Evolutionary conservation across 768 basidiomycete species (phyloP).

Genomic region (Tylopilus sp.): DNA sequence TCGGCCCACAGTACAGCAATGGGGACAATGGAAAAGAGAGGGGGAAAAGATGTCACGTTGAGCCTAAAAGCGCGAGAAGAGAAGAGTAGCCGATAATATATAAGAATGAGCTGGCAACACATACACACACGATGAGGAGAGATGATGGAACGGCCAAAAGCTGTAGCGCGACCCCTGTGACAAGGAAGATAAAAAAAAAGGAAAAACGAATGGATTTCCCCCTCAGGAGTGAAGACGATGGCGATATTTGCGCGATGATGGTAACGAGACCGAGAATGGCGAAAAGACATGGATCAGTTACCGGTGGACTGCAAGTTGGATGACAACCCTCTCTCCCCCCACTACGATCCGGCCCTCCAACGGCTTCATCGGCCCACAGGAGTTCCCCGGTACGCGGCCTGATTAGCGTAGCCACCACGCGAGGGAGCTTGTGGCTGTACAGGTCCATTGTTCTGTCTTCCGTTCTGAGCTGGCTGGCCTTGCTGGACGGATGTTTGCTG

Average conservation of each 20-base stretch:
- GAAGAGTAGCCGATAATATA: conserved; percentile 31
- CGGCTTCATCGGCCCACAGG: conserved; percentile 27
- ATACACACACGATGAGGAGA: conserved; percentile 18
- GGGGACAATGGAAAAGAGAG: neutral
- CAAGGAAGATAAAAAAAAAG: conserved; percentile 7
- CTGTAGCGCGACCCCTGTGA: conserved; percentile 13
- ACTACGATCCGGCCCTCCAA: neutral
- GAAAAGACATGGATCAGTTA: conserved; percentile 10
- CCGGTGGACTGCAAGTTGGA: conserved; percentile 13
- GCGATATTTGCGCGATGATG: conserved; percentile 7
- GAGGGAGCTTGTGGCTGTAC: conserved; percentile 21
- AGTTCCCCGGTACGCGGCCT: conserved; percentile 27
- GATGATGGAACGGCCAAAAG: conserved; percentile 9
- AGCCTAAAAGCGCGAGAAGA: conserved; percentile 17
- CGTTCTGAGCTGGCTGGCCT: conserved; percentile 23
- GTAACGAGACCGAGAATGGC: conserved; percentile 15
- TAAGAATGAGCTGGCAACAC: conserved; percentile 25
- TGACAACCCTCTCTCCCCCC: conserved; percentile 3
- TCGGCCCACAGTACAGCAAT: conserved; percentile 18
- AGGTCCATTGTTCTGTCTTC: conserved; percentile 27
- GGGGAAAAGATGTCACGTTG: conserved; percentile 15
- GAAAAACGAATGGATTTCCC: conserved; percentile 14
- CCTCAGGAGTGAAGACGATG: conserved; percentile 5
- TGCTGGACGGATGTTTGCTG: conserved; percentile 27
- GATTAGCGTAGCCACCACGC: conserved; percentile 23